Conservation (phyloP, 2,329 filamentous ascomycete genomes). For the Zopfia rhizophila region DNA sequence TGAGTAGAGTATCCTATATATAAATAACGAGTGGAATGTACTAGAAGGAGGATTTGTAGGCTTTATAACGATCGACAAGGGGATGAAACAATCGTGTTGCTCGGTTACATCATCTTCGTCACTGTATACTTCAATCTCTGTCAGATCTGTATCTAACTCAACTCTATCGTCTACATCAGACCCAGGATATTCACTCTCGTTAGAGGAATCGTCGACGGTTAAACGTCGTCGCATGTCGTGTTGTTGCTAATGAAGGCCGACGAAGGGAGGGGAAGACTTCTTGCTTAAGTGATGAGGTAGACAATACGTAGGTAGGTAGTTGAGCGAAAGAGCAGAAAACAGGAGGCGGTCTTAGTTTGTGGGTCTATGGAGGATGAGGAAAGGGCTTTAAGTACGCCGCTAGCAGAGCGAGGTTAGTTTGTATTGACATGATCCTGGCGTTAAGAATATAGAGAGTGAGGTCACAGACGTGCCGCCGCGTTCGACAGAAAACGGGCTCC, state of each 20-base stretch:
- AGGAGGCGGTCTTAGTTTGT: constrained; percentile 17
- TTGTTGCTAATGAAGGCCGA: constrained; percentile 9
- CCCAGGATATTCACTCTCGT: constrained; percentile 21
- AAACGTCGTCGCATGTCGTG: constrained; percentile 17
- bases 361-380: constrained; percentile 11
- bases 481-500: too few species aligned
- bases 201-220: constrained; percentile 18
- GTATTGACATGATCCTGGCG: constrained; percentile 7
- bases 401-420: constrained; percentile 9
- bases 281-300: constrained; percentile 15
- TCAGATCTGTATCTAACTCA: constrained; percentile 23
- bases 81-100: too few species aligned
- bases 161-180: constrained; percentile 17
- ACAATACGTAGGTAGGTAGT: constrained; percentile 15
- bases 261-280: constrained; percentile 10
- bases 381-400: constrained; percentile 21
- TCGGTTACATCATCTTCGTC: constrained; percentile 19
- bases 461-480: constrained; percentile 1
- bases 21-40: too few species aligned
- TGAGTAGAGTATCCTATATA: too few species aligned
- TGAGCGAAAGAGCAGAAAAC: constrained; percentile 1
- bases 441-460: constrained; percentile 7
- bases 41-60: too few species aligned
- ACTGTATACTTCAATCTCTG: constrained; percentile 15
- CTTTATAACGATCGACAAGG: too few species aligned